phyloP scores from a whole-genome alignment of 73 alveolate genomes.

The Tetrahymena thermophila region DNA sequence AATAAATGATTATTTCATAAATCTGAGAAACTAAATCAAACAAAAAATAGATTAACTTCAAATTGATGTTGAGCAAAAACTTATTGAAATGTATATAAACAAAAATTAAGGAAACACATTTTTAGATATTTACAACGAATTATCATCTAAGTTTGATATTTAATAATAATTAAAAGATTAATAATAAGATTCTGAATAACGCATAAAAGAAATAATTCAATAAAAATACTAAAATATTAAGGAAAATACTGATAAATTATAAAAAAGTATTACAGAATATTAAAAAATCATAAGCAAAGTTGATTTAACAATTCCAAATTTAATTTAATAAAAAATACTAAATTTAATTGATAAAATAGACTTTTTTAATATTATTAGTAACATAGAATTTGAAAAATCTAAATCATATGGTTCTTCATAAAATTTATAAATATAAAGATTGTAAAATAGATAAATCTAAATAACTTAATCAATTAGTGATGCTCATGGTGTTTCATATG shows the following conservation, averaged over 20 bases:
- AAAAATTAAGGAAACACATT: too few relatives aligned
- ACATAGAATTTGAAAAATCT: neutral
- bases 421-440: neutral
- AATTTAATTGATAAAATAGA: neutral
- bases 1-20: neutral
- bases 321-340: too few relatives aligned
- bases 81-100: too few relatives aligned
- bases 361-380: too few relatives aligned
- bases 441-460: neutral
- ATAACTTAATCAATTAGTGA: neutral
- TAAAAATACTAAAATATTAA: too few relatives aligned
- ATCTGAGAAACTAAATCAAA: too few relatives aligned
- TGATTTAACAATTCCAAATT: neutral
- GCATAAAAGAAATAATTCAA: neutral
- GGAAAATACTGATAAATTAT: neutral
- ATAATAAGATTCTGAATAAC: neutral
- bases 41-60: neutral
- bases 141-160: neutral
- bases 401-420: too few relatives aligned
- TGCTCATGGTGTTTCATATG: neutral
- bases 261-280: too few relatives aligned
- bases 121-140: too few relatives aligned
- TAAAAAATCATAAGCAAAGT: too few relatives aligned
- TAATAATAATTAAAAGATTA: too few relatives aligned
- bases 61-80: too few relatives aligned